A percentile compares a stretch with the other conserved stretches of the same genome.
Evolutionary conservation across 177 flowering plant genomes (phyloP).

Genomic region (Telopea speciosissima): DNA sequence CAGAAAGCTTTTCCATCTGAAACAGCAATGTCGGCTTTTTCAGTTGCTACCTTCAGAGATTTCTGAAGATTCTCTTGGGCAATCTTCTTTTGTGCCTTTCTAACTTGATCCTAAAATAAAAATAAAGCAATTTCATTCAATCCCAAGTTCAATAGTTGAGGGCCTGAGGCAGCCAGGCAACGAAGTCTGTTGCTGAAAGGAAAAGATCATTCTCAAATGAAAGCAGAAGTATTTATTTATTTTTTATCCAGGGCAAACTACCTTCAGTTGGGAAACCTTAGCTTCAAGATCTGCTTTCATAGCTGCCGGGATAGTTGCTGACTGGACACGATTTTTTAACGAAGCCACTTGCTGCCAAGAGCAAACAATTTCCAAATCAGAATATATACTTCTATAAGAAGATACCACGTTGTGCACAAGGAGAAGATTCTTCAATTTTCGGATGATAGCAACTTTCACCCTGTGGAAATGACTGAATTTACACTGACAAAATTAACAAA

Average conservation of each 20-base stretch:
- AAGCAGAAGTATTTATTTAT: background rate
- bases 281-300: slow-evolving; percentile 70
- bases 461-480: no score
- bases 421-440: no score
- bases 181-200: background rate
- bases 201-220: background rate
- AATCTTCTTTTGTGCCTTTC: slow-evolving; percentile 73
- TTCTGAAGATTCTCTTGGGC: slow-evolving; percentile 70
- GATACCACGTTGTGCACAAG: no score
- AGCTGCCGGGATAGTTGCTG: slow-evolving; percentile 78
- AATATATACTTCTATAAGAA: no score
- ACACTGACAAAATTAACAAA: no score
- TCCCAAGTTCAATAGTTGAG: background rate
- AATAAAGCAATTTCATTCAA: slow-evolving; percentile 1
- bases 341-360: slow-evolving; percentile 69
- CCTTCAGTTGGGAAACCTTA: slow-evolving; percentile 67
- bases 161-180: background rate
- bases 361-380: no score
- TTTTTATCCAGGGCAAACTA: slow-evolving; percentile 12
- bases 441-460: no score
- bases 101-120: slow-evolving; percentile 68
- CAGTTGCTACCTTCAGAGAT: slow-evolving; percentile 53
- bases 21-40: slow-evolving; percentile 62
- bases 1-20: slow-evolving; percentile 72
- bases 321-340: slow-evolving; percentile 61